Evolutionary conservation across 140 eudicot genomes (phyloP).

Genomic region (Eryngium alpinum): DNA sequence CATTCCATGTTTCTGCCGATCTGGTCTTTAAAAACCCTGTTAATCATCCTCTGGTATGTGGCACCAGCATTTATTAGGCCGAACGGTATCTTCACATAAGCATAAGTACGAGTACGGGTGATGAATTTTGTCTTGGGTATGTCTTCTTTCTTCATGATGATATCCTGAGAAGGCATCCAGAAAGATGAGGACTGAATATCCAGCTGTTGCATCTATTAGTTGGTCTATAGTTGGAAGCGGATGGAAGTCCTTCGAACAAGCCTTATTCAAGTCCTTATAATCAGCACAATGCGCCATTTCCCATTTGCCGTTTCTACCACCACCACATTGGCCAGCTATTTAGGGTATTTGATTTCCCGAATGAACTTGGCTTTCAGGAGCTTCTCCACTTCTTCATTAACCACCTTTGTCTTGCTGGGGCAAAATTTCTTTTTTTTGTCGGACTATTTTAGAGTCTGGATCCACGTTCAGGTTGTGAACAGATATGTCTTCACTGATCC

Average conservation of each 20-base stretch:
- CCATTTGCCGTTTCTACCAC: neutral
- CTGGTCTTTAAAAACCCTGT: neutral
- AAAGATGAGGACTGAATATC: neutral
- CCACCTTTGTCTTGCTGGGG: neutral
- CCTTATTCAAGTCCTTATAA: no score
- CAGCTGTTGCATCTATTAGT: no score
- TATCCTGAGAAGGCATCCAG: neutral
- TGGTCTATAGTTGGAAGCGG: no score
- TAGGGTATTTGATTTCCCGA: no score
- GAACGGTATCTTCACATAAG: neutral
- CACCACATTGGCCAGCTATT: no score
- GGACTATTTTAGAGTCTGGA: neutral
- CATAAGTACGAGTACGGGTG: neutral
- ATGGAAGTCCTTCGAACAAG: no score
- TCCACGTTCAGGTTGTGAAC: neutral
- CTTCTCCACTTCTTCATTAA: no score
- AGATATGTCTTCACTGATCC: neutral
- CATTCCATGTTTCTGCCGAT: neutral
- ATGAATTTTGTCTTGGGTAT: neutral
- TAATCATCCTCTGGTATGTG: neutral
- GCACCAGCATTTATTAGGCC: neutral
- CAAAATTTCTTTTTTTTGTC: neutral
- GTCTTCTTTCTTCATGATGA: neutral
- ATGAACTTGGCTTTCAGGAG: no score
- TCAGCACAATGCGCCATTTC: neutral